Conservation (phyloP, 257 asterid species). For the Fraxinus excelsior region DNA sequence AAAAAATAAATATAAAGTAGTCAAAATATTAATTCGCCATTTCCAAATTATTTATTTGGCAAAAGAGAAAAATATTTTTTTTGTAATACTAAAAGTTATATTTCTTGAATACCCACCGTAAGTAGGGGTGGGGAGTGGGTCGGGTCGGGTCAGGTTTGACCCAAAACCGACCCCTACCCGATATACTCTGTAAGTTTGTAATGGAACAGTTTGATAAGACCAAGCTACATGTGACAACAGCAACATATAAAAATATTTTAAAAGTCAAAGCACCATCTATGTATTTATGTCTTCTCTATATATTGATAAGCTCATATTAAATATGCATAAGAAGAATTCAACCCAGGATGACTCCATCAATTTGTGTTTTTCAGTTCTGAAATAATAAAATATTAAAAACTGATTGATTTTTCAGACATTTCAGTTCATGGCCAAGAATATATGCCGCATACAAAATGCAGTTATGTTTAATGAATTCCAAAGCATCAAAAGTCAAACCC, state of each 20-base stretch:
- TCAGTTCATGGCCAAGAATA: background rate
- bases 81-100: no score
- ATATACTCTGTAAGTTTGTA: no score
- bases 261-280: background rate
- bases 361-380: background rate
- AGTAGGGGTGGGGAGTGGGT: no score
- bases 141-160: no score
- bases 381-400: background rate
- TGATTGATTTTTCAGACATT: background rate
- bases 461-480: background rate
- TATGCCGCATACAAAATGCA: background rate
- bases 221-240: background rate
- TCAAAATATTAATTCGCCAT: no score
- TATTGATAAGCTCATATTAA: background rate
- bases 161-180: no score
- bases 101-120: no score
- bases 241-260: background rate
- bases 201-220: no score
- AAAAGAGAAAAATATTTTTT: no score
- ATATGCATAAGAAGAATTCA: background rate
- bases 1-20: no score
- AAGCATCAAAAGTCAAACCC: slow-evolving; percentile 30
- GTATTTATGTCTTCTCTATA: background rate
- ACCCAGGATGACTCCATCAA: background rate
- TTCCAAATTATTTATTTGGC: no score